Percentiles rank a stretch among this genome's conserved stretches.
Conservation (phyloP, 2,329 filamentous ascomycete genomes). For the Alternaria sp. region DNA sequence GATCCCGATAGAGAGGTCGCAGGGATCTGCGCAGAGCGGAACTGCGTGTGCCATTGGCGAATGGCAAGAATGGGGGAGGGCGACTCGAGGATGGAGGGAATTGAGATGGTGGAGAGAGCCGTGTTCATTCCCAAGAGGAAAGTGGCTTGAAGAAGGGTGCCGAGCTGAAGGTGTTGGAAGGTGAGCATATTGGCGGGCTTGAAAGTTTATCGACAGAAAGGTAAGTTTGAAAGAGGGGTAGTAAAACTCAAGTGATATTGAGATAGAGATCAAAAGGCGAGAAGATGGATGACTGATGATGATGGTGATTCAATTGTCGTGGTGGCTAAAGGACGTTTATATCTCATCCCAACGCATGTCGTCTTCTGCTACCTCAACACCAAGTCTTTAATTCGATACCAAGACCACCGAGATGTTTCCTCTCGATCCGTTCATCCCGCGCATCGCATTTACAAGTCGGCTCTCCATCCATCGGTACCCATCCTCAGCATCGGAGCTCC, state of each 20-base stretch:
- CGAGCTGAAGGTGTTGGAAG: conserved; percentile 1
- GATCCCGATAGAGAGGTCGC: background rate
- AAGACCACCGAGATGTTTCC: background rate
- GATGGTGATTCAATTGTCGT: background rate
- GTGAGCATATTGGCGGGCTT: background rate
- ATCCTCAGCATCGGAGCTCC: background rate
- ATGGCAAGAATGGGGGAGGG: conserved; percentile 4
- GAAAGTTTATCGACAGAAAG: background rate
- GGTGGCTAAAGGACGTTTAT: background rate
- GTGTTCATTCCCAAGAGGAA: conserved; percentile 7
- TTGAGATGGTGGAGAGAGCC: background rate
- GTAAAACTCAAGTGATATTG: background rate
- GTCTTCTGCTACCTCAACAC: background rate
- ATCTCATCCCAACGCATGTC: background rate
- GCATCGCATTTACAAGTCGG: background rate
- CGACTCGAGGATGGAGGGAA: background rate
- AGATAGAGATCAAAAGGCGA: background rate
- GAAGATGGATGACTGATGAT: background rate
- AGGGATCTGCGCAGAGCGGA: conserved; percentile 1
- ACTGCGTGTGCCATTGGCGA: conserved; percentile 8
- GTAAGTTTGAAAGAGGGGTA: background rate
- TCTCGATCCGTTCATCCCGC: background rate
- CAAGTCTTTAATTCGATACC: background rate
- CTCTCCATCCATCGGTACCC: background rate
- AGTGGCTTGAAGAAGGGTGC: conserved; percentile 7